These are phyloP conservation scores for Wickerhamiella qilinensis DNA, from an alignment of 805 yeast species.

Conservation along the genomic window DNA sequence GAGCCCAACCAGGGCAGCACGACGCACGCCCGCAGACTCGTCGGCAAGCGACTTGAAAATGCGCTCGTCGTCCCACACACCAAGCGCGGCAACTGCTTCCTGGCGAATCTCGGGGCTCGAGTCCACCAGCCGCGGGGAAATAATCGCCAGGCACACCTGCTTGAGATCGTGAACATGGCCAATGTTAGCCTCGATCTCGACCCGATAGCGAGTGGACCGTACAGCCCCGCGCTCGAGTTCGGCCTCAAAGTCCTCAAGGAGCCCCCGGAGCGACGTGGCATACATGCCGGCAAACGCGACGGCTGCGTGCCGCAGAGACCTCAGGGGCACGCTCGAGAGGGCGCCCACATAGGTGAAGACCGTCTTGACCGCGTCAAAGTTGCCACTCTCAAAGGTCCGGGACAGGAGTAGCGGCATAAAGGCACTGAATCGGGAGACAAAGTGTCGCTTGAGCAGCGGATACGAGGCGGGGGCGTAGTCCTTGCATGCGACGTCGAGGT, in stretches of 20 bases:
- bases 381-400: constrained; percentile 3
- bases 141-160: neutral
- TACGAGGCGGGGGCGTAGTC: constrained; percentile 5
- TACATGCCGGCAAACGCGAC: neutral
- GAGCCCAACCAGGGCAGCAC: neutral
- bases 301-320: constrained; percentile 10
- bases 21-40: constrained; percentile 8
- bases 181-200: neutral
- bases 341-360: constrained; percentile 1
- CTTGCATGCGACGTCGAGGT: constrained; percentile 6
- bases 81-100: constrained; percentile 3
- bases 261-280: neutral
- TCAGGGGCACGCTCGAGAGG: constrained; percentile 3
- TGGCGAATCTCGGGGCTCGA: constrained; percentile 4
- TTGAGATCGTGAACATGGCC: neutral
- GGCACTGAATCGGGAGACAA: constrained; percentile 3
- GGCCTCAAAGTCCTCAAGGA: neutral
- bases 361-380: neutral
- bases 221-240: neutral
- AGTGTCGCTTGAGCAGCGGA: constrained; percentile 4
- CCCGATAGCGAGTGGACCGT: neutral
- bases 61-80: neutral
- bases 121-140: neutral
- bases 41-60: constrained; percentile 6
- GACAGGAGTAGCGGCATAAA: constrained; percentile 1